Conservation (phyloP, 805 yeast species). For the Candida yuanshanica region DNA sequence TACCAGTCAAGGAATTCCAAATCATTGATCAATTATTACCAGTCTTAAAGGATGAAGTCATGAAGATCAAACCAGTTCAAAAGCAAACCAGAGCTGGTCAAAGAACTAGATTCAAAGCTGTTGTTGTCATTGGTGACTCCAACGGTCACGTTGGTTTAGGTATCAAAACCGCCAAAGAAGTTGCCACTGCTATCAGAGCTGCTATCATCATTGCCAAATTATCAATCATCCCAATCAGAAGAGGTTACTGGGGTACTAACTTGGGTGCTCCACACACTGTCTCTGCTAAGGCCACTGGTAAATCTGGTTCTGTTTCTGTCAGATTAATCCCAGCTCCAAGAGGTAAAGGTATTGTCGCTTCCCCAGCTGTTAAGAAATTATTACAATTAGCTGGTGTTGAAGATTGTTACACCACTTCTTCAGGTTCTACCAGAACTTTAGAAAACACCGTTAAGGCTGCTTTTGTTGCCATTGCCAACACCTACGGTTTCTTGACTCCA, state of each 20-base stretch:
- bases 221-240: slow-evolving; percentile 98
- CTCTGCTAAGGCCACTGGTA: slow-evolving; percentile 97
- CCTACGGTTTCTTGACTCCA: slow-evolving; percentile 99
- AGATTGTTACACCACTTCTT: slow-evolving; percentile 98
- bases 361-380: slow-evolving; percentile 99
- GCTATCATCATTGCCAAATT: slow-evolving; percentile 99
- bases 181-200: slow-evolving; percentile 99
- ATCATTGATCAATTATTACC: slow-evolving; percentile 96
- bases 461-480: slow-evolving; percentile 98
- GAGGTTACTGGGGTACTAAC: slow-evolving; percentile 99
- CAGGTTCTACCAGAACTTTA: slow-evolving; percentile 98
- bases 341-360: slow-evolving; percentile 99
- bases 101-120: slow-evolving; percentile 99
- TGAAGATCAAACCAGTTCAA: slow-evolving; percentile 99
- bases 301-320: slow-evolving; percentile 99
- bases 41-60: slow-evolving; percentile 94
- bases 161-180: slow-evolving; percentile 99
- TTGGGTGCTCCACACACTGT: slow-evolving; percentile 99
- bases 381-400: slow-evolving; percentile 99
- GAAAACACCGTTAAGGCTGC: slow-evolving; percentile 99
- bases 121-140: slow-evolving; percentile 98
- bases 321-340: slow-evolving; percentile 99
- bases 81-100: slow-evolving; percentile 99
- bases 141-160: slow-evolving; percentile 99
- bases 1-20: slow-evolving; percentile 99